Base-by-base conservation (phyloP, 75 land plant species). In the Sequoiadendron giganteum region DNA sequence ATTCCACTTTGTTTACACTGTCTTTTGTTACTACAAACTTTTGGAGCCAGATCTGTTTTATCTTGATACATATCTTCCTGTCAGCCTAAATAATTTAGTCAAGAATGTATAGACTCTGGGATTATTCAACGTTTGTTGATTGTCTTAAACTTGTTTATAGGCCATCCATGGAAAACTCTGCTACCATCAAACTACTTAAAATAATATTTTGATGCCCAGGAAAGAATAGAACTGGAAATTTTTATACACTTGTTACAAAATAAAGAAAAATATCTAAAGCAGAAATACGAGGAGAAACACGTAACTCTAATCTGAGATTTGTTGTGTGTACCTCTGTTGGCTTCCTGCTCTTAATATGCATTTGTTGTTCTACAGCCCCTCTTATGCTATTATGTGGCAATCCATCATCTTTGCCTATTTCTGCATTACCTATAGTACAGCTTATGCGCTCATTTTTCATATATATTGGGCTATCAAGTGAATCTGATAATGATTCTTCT, bases 31-130 rank as follows among this genome's bases (percentile, higher is more conserved):
- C 68, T 68, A 47, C 58, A 89, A 85, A 61, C 85, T 7, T 42
- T 92, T 58, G 28, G 34, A 10, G 30, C 21, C 48, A 77, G 39
- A 39, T 39, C 78, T 61, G 54, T 49, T 61, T 87, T n/a, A 52
- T 84, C 86, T 52, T 77, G 61, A 39, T 5, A 10, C 49, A 25
- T 86, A 86, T 49, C 89, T 72, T 87, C 91, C 49, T 58, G 88
- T 47, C 72, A 36, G 52, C 56, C 45, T 18, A 56, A 72, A 49
- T 80, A 15, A 3, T 52, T 52, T 58, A 88, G 52, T 73, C 54
- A 21, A 45, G 72, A 85, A 48, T 81, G 84, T 40, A 43, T 40
- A 86, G 42, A 87, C 36, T 83, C 47, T 81, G 45, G 15, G 11
- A 86, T 40, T 85, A 70, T 16, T 21, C 85, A 58, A 72, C 7